A percentile compares a stretch with the other conserved stretches of the same genome.
These are phyloP conservation scores for Fusarium odoratissimum DNA, from an alignment of 2,329 filamentous ascomycete genomes.

Conservation along the genomic window DNA sequence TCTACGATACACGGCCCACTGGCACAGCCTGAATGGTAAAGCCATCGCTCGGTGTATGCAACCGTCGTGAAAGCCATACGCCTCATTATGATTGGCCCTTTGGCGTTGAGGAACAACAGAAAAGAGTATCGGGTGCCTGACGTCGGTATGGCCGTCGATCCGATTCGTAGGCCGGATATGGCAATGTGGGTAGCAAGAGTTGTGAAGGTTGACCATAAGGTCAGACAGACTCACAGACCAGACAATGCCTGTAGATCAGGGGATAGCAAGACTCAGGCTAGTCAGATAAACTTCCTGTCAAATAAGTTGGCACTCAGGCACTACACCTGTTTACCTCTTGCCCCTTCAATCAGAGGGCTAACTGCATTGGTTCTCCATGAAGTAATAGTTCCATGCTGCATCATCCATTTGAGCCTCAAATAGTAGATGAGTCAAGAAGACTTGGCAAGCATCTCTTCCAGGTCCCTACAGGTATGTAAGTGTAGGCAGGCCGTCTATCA, in stretches of 20 bases:
- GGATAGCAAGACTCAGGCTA: not conserved
- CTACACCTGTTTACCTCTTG: not conserved
- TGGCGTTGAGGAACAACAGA: slow-evolving; percentile 7
- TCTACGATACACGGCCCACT: not conserved
- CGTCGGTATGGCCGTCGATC: slow-evolving; percentile 9
- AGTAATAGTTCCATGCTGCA: not conserved
- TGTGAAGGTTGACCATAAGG: not conserved
- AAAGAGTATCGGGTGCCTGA: not conserved
- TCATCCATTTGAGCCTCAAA: not conserved
- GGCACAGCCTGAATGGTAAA: not conserved
- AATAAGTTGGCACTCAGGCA: not conserved
- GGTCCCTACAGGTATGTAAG: not conserved
- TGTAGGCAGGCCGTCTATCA: not conserved
- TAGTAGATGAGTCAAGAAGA: not conserved
- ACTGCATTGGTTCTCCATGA: not conserved
- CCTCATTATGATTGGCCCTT: not conserved
- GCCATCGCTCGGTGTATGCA: not conserved
- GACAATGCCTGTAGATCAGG: not conserved
- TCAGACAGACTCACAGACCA: not conserved
- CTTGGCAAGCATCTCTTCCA: not conserved
- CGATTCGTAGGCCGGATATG: slow-evolving; percentile 19
- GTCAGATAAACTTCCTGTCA: not conserved
- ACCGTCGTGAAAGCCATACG: not conserved
- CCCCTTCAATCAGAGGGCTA: not conserved
- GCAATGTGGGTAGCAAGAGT: slow-evolving; percentile 3